Conservation (phyloP, 1,284 basidiomycete species). For the Phylloboletellus chloephorus region DNA sequence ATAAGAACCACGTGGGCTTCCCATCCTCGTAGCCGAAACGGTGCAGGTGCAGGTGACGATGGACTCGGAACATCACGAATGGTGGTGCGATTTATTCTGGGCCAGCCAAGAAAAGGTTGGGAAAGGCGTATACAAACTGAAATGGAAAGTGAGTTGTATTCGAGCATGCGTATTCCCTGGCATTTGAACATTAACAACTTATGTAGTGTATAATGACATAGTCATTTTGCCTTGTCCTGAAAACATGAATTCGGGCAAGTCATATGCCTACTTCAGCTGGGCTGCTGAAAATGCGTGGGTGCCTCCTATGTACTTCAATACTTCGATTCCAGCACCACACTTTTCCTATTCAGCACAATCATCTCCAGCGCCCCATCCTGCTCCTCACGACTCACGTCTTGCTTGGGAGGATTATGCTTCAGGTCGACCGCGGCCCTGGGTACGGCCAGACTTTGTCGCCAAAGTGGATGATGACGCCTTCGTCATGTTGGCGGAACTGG, state of each 20-base stretch:
- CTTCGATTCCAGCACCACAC: slow-evolving; percentile 37
- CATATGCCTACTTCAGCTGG: slow-evolving; percentile 82
- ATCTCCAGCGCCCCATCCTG: slow-evolving; percentile 48
- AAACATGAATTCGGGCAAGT: slow-evolving; percentile 92
- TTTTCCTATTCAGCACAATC: slow-evolving; percentile 61
- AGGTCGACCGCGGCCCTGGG: slow-evolving; percentile 52
- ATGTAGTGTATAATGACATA: slow-evolving; percentile 81
- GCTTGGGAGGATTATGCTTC: slow-evolving; percentile 50
- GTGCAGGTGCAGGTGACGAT: slow-evolving; percentile 63
- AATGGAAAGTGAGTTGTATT: slow-evolving; percentile 73
- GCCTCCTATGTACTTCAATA: slow-evolving; percentile 60
- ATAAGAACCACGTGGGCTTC: slow-evolving; percentile 88
- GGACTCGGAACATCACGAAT: slow-evolving; percentile 80
- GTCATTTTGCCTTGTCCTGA: slow-evolving; percentile 80
- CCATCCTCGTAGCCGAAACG: slow-evolving; percentile 73
- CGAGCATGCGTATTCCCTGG: neutral
- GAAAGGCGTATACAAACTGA: slow-evolving; percentile 80
- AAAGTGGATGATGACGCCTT: slow-evolving; percentile 96
- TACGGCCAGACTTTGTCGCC: slow-evolving; percentile 81
- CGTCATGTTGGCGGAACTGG: slow-evolving; percentile 89
- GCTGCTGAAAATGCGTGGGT: slow-evolving; percentile 90
- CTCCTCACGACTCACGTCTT: slow-evolving; percentile 59
- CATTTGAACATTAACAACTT: slow-evolving; percentile 6
- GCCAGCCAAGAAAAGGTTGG: slow-evolving; percentile 76
- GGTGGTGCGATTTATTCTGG: slow-evolving; percentile 88